phyloP scores from a whole-genome alignment of 345 rosid genomes.

The Sonneratia alba region DNA sequence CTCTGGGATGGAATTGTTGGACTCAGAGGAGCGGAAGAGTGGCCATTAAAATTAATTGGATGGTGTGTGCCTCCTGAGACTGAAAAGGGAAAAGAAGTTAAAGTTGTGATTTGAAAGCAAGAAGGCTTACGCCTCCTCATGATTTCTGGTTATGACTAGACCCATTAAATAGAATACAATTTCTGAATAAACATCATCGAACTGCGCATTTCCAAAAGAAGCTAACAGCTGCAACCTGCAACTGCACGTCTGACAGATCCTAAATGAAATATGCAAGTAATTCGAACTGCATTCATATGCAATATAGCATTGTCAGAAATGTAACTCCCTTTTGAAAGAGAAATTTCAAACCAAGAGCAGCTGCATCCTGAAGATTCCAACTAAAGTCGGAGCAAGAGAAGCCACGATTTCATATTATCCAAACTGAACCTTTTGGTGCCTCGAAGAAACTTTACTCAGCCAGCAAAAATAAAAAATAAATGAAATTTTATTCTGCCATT shows the following conservation, averaged over 20 bases:
- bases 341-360: not conserved
- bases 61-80: slow-evolving; percentile 12
- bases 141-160: not conserved
- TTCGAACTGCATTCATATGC: not conserved
- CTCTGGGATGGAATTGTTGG: slow-evolving; percentile 3
- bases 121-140: not conserved
- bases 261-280: not conserved
- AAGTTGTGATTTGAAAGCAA: not conserved
- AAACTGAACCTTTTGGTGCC: not conserved
- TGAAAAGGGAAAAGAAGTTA: not conserved
- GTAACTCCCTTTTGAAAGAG: not conserved
- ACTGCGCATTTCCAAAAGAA: not conserved
- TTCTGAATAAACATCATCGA: not conserved
- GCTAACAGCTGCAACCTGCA: not conserved
- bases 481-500: no score
- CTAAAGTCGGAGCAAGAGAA: not conserved
- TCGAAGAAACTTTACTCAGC: no score
- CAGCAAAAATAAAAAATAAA: no score
- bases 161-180: no score
- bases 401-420: not conserved
- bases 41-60: slow-evolving; percentile 5
- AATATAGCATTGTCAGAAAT: not conserved
- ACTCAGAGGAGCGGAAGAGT: slow-evolving; percentile 19
- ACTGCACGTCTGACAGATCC: not conserved
- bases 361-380: not conserved